Evolutionary conservation across 306 rosid genomes (phyloP), one percentile per base, ranked within the genome.

Genomic region (Alnus rubra): DNA sequence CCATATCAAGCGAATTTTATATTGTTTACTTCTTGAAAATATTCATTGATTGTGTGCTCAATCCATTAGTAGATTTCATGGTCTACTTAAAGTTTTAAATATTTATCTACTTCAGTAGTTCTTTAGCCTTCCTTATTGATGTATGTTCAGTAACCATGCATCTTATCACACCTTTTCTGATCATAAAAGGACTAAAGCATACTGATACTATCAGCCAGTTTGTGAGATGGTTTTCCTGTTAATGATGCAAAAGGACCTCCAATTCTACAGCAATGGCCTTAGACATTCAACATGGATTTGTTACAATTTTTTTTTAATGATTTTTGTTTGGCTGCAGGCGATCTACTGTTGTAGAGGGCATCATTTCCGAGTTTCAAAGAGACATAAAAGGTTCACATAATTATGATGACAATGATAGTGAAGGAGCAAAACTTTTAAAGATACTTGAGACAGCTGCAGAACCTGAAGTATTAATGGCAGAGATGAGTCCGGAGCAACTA

Each of bases 391-490:
- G 77, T 80, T 62, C 89, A 3, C 81, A 39, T 82, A 75, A 64
- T 65, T 81, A 74, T 83, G 75, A 86, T 87, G 94, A 88, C 55
- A 79, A 78, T 58, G 84, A 87, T 31, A 86, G 97, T 33, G 97
- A 94, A 83, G 98, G 95, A 75, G 98, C 97, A 73, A 88, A 86
- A 82, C 83, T 94, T 81, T 87, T 88, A 84, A 86, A 87, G 73
- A 86, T 92, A 79, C 90, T 94, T 31, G 95, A 94, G 90, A 84
- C 93, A 70, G 89, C 97, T 18, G 92, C 82, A 16, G 95, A 94
- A 76, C 98, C 98, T 33, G 98, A 92, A 86, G 84, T 88, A 82
- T 79, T 92, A 73, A 91, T 94, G 98, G 97, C 97, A 55, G 97
- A 87, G 86, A 92, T 94, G 98, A 92, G 93, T 81, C 84, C 90